phyloP scores from a whole-genome alignment of 1,139 yeast genomes.

The Saccharomyces uvarum region DNA sequence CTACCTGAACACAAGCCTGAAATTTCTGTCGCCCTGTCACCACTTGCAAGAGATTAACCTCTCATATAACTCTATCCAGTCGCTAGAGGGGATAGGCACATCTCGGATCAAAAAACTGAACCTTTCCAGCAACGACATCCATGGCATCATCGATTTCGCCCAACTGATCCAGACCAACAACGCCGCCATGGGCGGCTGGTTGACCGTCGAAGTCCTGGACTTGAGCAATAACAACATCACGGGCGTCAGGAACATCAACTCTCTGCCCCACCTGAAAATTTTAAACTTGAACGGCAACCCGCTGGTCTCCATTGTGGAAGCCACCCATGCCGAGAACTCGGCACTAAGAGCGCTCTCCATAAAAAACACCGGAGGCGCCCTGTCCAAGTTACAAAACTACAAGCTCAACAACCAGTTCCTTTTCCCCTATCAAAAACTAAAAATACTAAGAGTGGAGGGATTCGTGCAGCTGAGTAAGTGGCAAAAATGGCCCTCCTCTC shows the following conservation, averaged over 20 bases:
- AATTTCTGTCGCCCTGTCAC: constrained; percentile 12
- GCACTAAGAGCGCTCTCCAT: background rate
- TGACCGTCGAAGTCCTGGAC: constrained; percentile 19
- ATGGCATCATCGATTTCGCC: constrained; percentile 21
- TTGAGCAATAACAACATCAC: constrained; percentile 21
- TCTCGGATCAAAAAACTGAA: constrained; percentile 15
- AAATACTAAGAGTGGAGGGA: constrained; percentile 5
- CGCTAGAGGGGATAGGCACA: constrained; percentile 15
- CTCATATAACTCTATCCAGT: constrained; percentile 20
- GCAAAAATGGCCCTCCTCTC: background rate
- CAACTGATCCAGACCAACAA: background rate
- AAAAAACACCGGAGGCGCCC: background rate
- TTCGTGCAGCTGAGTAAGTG: constrained; percentile 1
- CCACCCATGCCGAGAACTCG: background rate
- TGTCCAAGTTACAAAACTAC: background rate
- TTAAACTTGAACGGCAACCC: constrained; percentile 24
- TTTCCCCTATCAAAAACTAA: constrained; percentile 4
- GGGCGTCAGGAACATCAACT: constrained; percentile 14
- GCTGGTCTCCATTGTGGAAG: constrained; percentile 7
- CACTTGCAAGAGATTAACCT: constrained; percentile 21
- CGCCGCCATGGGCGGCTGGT: constrained; percentile 16
- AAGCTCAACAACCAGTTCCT: background rate
- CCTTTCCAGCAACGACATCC: constrained; percentile 19
- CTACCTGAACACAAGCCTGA: constrained; percentile 14
- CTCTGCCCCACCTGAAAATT: constrained; percentile 13